Base-by-base conservation (phyloP, 176 grass and related monocot species). In the Panicum miliaceum region DNA sequence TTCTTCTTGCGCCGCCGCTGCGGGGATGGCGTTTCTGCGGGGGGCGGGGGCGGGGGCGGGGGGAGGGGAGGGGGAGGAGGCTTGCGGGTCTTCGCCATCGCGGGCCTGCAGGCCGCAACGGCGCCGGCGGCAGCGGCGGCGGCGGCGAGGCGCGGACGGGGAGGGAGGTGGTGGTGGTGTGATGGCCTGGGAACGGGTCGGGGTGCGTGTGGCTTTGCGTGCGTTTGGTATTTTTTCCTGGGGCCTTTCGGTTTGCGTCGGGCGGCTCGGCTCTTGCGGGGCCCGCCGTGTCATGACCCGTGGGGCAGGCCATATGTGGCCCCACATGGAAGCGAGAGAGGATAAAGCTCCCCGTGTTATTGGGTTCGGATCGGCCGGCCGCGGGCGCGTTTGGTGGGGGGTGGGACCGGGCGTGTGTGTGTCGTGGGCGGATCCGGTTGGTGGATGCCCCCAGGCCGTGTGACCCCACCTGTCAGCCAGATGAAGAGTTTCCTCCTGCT, bases 131-230 rank as follows among this genome's bases (percentile, higher is more conserved):
- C 83, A 20, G 7, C 64, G 76, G 54, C 85, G 79, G 61, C 83
- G 88, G 40, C 64, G 71, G 86, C 62, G 78, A 54, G 87, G 82
- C n/a, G 79, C 29, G 64, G 38, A 2, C 19, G 67, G 38, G 4
- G 64, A 26, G 7, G 71, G 63, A 1, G 82, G 75, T 8, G 85
- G 73, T 3, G 83, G 73, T n/a, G 79, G 84, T 52, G 84, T 78
- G 89, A 84, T 75, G 84, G 65, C 83, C 83, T 82, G 57, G 40
- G 51, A 90, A 90, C 80, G 75, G 84, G 89, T 87, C 85, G 76
- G 52, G 84, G 85, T 84, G 89, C 81, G 89, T 87, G 89, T 84
- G 85, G 89, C 89, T 79, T 90, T 75, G 89, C 89, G 84, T 87
- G 89, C 68, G 89, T 90, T 86, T 87, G 80, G 68, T 90, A 14